These are phyloP conservation scores for Myotisia sp. DNA, from an alignment of 2,329 filamentous ascomycete species.

Conservation along the genomic window DNA sequence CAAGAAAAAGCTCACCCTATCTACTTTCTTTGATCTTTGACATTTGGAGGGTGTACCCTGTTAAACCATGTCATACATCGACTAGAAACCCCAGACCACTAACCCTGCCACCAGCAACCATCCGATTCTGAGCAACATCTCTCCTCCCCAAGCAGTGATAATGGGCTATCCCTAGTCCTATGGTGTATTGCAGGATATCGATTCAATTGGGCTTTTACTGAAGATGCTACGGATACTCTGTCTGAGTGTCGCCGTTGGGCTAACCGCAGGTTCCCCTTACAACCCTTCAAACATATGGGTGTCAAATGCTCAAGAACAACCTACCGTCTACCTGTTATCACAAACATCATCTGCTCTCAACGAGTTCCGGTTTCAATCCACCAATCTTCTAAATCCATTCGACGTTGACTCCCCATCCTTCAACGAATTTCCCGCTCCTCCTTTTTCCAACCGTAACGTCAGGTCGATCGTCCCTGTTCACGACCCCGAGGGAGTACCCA, in stretches of 20 bases:
- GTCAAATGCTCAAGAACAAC: constrained; percentile 6
- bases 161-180: no score
- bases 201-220: no score
- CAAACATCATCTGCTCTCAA: constrained; percentile 6
- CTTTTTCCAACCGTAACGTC: constrained; percentile 37
- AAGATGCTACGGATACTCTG: constrained; percentile 1
- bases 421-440: constrained; percentile 32
- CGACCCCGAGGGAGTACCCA: constrained; percentile 52
- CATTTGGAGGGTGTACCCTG: no score
- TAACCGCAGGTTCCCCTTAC: constrained; percentile 9
- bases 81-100: no score
- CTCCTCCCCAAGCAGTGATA: no score
- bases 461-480: constrained; percentile 55
- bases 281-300: constrained; percentile 13
- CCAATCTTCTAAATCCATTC: constrained; percentile 9
- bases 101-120: no score
- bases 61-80: no score
- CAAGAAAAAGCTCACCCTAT: no score
- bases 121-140: no score
- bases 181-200: no score
- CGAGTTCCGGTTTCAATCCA: constrained; percentile 9
- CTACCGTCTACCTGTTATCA: constrained; percentile 9
- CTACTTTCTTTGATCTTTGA: no score
- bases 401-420: constrained; percentile 27
- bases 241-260: constrained; percentile 2